Evolutionary conservation across 176 grass and related monocot genomes (phyloP).

Genomic region (Aegilops umbellulata): DNA sequence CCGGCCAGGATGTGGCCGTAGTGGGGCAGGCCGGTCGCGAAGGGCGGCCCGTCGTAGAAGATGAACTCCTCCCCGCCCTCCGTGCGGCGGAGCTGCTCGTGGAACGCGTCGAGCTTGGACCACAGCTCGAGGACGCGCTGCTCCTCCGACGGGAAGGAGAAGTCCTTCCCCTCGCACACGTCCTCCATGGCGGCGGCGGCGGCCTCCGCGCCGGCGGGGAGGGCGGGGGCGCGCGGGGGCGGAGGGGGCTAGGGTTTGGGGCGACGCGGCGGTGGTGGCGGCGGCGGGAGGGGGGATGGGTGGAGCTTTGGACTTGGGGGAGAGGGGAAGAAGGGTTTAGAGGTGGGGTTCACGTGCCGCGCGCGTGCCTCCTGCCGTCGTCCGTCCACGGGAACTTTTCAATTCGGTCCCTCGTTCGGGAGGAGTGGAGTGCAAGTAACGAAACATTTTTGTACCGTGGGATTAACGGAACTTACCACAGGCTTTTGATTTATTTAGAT

Average conservation of each 20-base stretch:
- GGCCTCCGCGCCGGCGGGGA: background rate
- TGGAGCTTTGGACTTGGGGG: background rate
- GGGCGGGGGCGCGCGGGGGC: background rate
- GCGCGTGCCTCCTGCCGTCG: background rate
- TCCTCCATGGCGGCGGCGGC: slow-evolving; percentile 59
- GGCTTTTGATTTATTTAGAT: too few relatives aligned
- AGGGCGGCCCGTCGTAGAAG: slow-evolving; percentile 94
- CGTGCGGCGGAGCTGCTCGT: slow-evolving; percentile 77
- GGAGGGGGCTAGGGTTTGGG: background rate
- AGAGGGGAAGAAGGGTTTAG: slow-evolving; percentile 20
- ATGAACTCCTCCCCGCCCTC: slow-evolving; percentile 85
- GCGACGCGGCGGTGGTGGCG: background rate
- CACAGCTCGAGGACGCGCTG: slow-evolving; percentile 65
- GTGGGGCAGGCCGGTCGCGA: slow-evolving; percentile 90
- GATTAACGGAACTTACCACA: too few relatives aligned
- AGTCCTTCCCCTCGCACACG: slow-evolving; percentile 88
- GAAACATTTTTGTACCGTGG: too few relatives aligned
- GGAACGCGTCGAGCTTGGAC: slow-evolving; percentile 60
- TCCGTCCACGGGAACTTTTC: background rate
- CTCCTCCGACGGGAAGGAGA: slow-evolving; percentile 86
- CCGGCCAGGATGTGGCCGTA: slow-evolving; percentile 98
- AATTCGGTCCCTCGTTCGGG: background rate
- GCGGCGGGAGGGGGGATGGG: background rate
- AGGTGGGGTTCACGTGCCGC: background rate
- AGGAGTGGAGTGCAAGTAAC: background rate